phyloP scores from a whole-genome alignment of 768 basidiomycete genomes.

The Imleria badia region DNA sequence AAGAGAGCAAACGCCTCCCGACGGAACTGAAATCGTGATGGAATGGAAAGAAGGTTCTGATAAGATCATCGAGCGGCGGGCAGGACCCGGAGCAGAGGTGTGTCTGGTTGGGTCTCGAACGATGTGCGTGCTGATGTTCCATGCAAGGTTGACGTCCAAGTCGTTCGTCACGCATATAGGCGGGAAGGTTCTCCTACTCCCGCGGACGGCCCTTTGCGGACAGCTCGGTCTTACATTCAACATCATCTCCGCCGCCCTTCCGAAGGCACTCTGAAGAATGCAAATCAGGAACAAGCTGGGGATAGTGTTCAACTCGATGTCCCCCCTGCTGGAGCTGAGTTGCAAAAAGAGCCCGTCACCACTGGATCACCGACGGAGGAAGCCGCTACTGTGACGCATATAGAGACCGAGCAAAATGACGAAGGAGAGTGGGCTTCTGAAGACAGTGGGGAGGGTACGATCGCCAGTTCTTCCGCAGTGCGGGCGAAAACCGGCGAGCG shows the following conservation, averaged over 20 bases:
- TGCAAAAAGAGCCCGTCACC: conserved; percentile 3
- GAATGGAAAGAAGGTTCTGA: conserved; percentile 77
- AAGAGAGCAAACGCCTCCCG: conserved; percentile 42
- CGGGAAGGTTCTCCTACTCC: conserved; percentile 3
- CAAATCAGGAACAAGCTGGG: conserved; percentile 25
- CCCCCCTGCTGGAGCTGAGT: conserved; percentile 15
- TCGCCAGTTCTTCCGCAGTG: conserved; percentile 6
- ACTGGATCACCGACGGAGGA: conserved; percentile 2
- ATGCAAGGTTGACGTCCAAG: conserved; percentile 60
- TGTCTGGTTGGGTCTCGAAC: conserved; percentile 13
- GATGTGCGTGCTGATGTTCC: conserved; percentile 15
- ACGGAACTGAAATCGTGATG: conserved; percentile 38
- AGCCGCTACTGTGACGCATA: not conserved
- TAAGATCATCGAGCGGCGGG: conserved; percentile 60
- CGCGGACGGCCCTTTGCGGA: not conserved
- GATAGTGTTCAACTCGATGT: conserved; percentile 16
- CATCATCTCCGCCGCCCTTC: conserved; percentile 15
- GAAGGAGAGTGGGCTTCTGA: conserved; percentile 72
- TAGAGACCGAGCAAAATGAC: conserved; percentile 34
- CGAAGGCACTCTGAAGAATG: conserved; percentile 22
- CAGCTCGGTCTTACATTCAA: conserved; percentile 11
- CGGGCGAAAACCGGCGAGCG: conserved; percentile 7
- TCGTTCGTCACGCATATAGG: conserved; percentile 46
- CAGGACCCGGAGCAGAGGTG: conserved; percentile 66
- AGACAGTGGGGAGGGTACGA: conserved; percentile 31